Base-by-base conservation (phyloP, 1,284 basidiomycete genomes). In the Trichosporon coremiiforme region DNA sequence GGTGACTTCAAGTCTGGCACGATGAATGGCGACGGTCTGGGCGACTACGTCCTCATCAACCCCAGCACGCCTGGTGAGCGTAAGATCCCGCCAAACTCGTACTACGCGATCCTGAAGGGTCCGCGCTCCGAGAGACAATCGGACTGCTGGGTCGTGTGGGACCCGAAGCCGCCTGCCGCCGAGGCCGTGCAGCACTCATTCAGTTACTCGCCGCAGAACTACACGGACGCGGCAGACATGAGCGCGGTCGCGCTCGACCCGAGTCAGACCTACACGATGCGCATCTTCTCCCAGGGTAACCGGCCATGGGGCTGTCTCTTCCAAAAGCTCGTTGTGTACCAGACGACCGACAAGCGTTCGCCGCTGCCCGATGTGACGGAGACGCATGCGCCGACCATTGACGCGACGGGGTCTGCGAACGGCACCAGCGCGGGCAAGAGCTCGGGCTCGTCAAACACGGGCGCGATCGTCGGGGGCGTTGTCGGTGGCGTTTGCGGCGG, bases 31-130 rank as follows among this genome's bases (percentile, higher is more conserved):
- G 57, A 60, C 57, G 29, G 17, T 8, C 57, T 60, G 12, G 57
- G 57, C 15, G 29, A 31, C 17, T 60, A 60, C 57, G 29, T 35
- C 57, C 29, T 60, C 15, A 33, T 60, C 29, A 33, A 60, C 57
- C 57, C 29, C 13, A 17, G 17, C 15, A 60, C 31, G 57, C 57
- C 57, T 15, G 29, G 29, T 7, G 17, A 31, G 31, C 57, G 57
- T 15, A 2, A 33, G 57, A 60, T 60, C 57, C 57, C 57, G 57
- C 29, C 29, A 1, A 33, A 33, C 15, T 60, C 57, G 31, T 60
- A 60, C 57, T 60, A 60, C 57, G 57, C 57, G 13, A 60, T 60
- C 17, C 31, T 60, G 29, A 60, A 60, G 57, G 57, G 57, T 31
- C 57, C 57, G 31, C 57, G 57, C 57, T 33, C 57, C 1, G 17